Evolutionary conservation across 768 basidiomycete species (phyloP), one percentile per base, ranked within the genome.

Genomic region (Serpula lacrymans): DNA sequence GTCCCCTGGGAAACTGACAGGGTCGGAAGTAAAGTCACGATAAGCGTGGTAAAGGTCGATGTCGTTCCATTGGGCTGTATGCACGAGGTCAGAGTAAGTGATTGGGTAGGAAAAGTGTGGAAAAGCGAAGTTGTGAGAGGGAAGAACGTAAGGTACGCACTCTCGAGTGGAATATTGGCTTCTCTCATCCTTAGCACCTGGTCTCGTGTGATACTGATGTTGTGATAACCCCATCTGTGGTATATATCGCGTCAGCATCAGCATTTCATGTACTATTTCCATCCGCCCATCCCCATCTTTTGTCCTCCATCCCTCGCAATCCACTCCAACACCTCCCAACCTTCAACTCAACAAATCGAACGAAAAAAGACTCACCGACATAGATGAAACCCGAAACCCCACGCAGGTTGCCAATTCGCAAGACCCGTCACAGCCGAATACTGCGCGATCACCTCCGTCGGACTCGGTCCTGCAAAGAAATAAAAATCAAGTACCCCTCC

Each of bases 401-500:
- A 85, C 24, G 65, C 64, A 4, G 82, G 82, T 55, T 78, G 75
- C 72, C 80, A 78, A 8, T 75, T 73, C 6, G 83, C 80, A 18
- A 74, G 56, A 5, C 82, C 82, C 23, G 82, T 68, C 18, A 82
- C 58, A 36, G 64, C 68, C 7, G 76, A 71, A 54, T 84, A 83
- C 57, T 85, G 82, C 48, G 80, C 72, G 30, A 81, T 69, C 17
- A 83, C 82, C 17, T 52, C 53, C 43, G 68, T 64, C 5, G 77
- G 73, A n/a, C 45, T 57, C 7, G 66, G 22, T 2, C 79, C 78
- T 13, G 74, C 72, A 50, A 84, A 69, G 64, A 82, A 84, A 65
- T 84, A 85, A 48, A 86, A 75, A 62, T 85, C 80, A 26, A 86
- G 63, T 0, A 75, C 76, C 14, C 84, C 84, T n/a, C 84, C 84